phyloP scores from a whole-genome alignment of 1,139 yeast genomes.

The Eremothecium sinecaudum region DNA sequence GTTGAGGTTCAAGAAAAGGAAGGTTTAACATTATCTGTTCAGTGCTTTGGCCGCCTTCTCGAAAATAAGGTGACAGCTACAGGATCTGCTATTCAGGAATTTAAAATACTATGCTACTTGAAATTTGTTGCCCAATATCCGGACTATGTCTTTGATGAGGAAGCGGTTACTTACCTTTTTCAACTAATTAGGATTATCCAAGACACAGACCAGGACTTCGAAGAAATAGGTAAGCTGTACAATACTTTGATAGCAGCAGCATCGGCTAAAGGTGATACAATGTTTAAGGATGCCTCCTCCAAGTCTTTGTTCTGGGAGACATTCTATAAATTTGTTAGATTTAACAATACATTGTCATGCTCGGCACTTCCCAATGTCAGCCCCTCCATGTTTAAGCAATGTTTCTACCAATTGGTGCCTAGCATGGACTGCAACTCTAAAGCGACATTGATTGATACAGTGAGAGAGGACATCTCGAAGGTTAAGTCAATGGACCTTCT shows the following conservation, averaged over 20 bases:
- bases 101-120: slow-evolving; percentile 6
- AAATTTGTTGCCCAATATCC: not conserved
- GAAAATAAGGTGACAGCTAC: slow-evolving; percentile 1
- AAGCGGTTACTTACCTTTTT: slow-evolving; percentile 3
- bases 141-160: not conserved
- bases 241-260: slow-evolving; percentile 1
- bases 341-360: slow-evolving; percentile 17
- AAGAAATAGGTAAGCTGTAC: slow-evolving; percentile 5
- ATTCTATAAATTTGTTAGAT: slow-evolving; percentile 15
- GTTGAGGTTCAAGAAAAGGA: not conserved
- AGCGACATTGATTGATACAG: slow-evolving; percentile 16
- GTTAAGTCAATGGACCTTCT: slow-evolving; percentile 6
- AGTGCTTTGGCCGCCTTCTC: not conserved
- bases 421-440: slow-evolving; percentile 18
- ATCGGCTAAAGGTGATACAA: slow-evolving; percentile 1
- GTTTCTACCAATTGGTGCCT: slow-evolving; percentile 10
- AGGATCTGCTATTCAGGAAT: slow-evolving; percentile 6
- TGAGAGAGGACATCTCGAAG: slow-evolving; percentile 8
- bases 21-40: not conserved
- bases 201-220: slow-evolving; percentile 4
- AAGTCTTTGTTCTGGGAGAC: slow-evolving; percentile 14
- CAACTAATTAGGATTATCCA: slow-evolving; percentile 3
- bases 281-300: not conserved
- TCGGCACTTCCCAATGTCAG: slow-evolving; percentile 18
- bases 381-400: slow-evolving; percentile 9